Evolutionary conservation across 352 stramenopile genomes (phyloP).

Genomic region (Phytophthora multivora): DNA sequence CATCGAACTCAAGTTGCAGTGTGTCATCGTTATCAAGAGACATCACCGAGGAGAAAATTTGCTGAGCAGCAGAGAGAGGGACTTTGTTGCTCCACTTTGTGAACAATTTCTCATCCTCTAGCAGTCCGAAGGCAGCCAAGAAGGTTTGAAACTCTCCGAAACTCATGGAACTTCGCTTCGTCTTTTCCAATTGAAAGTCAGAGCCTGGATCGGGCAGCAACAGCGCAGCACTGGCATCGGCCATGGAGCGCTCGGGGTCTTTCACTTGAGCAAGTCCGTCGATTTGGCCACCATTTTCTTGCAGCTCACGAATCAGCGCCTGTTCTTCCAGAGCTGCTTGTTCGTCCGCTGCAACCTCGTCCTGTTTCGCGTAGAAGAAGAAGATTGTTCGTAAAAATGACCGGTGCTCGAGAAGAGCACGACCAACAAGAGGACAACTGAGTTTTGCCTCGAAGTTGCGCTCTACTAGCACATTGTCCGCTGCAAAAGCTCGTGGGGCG

Average conservation of each 20-base stretch:
- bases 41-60: constrained; percentile 58
- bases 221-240: constrained; percentile 8
- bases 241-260: constrained; percentile 1
- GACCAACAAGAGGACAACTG: constrained; percentile 44
- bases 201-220: background rate
- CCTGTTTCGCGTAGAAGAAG: constrained; percentile 59
- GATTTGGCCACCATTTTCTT: constrained; percentile 10
- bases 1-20: constrained; percentile 63
- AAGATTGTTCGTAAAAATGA: constrained; percentile 59
- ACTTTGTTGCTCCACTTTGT: constrained; percentile 12
- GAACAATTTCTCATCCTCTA: constrained; percentile 2
- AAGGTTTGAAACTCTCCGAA: constrained; percentile 55
- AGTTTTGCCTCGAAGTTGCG: constrained; percentile 50
- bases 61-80: constrained; percentile 24
- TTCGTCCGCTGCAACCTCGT: constrained; percentile 32
- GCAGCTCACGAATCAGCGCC: constrained; percentile 11
- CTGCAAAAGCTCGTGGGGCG: constrained; percentile 20
- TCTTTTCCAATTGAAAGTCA: constrained; percentile 54
- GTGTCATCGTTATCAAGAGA: constrained; percentile 56
- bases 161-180: constrained; percentile 61
- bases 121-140: constrained; percentile 36
- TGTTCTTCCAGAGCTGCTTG: constrained; percentile 22
- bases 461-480: constrained; percentile 24
- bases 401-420: constrained; percentile 58
- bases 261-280: background rate